Evolutionary conservation across 225 moss, liverwort and hornwort species (phyloP), one percentile per base, ranked within the genome.

Genomic region (Pseudoscleropodium purum): DNA sequence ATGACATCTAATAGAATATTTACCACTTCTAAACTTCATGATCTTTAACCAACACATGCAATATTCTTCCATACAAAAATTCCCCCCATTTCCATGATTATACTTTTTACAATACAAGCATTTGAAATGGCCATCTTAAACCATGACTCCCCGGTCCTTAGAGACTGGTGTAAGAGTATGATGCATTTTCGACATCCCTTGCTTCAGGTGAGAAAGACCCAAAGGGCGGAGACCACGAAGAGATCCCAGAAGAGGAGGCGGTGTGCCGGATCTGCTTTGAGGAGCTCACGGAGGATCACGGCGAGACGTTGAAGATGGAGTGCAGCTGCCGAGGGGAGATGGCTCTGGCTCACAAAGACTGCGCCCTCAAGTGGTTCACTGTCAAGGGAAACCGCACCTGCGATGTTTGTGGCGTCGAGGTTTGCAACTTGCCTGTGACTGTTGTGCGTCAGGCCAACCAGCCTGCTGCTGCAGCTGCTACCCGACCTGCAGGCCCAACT

Each of bases 201-300:
- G 80, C 11, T 73, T 91, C 66, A 88, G 87, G 88, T 52, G 91
- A 88, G 75, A 92, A 91, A 72, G 92, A 85, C 88, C 39, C 10
- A 5, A 66, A 81, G n/a, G 72, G 49, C 1, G 85, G 49, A 61
- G 81, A 82, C 6, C 83, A 91, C 49, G 93, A 95, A 26, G 94
- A 92, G 87, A 95, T 95, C 68, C 92, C 94, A 2, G 93, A 93
- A 37, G 94, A 93, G 83, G 94, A 95, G 81, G 93, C 94, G 19
- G 85, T 95, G 82, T 95, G 94, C 87, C 93, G 94, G 87, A 95
- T 95, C 18, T 95, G 94, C 75, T 91, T 95, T 11, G 94, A 92
- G 29, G 94, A 89, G 86, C 92, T 95, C 3, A 86, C 89, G 41
- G 95, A 93, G 81, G 91, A 91, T 57, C 92, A 92, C 27, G 94